These are phyloP conservation scores for Carex pumila DNA, from an alignment of 176 grass and related monocot genomes.

Conservation along the genomic window DNA sequence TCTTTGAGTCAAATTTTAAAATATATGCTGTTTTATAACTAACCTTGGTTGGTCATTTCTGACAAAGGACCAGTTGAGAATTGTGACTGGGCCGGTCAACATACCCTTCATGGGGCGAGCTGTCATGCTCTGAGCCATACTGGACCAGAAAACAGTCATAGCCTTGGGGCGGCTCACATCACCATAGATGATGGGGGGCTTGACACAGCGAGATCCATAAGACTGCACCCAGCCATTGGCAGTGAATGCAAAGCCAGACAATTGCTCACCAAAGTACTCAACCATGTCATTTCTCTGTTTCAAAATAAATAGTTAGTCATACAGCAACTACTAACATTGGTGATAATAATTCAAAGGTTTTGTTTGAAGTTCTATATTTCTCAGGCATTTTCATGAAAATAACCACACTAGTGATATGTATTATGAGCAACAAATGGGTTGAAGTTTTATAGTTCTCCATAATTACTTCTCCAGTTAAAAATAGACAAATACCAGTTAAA, in stretches of 20 bases:
- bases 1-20: neutral
- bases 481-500: neutral
- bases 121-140: slow-evolving; percentile 82
- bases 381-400: neutral
- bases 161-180: slow-evolving; percentile 87
- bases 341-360: neutral
- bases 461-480: neutral
- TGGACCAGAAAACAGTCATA: slow-evolving; percentile 98
- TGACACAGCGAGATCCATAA: slow-evolving; percentile 91
- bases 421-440: neutral
- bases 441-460: neutral
- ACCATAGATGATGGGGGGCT: slow-evolving; percentile 94
- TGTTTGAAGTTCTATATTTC: neutral
- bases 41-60: slow-evolving; percentile 94
- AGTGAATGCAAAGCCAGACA: slow-evolving; percentile 96
- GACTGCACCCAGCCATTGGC: slow-evolving; percentile 97
- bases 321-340: neutral
- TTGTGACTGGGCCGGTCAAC: slow-evolving; percentile 94
- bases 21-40: slow-evolving; percentile 10
- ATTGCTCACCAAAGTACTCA: slow-evolving; percentile 95
- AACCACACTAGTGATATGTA: neutral
- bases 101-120: slow-evolving; percentile 97
- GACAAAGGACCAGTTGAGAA: slow-evolving; percentile 98
- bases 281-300: slow-evolving; percentile 97
- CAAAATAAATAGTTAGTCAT: slow-evolving; percentile 12